phyloP scores from a whole-genome alignment of 495 filamentous ascomycete species.

The Xylaria palmicola region DNA sequence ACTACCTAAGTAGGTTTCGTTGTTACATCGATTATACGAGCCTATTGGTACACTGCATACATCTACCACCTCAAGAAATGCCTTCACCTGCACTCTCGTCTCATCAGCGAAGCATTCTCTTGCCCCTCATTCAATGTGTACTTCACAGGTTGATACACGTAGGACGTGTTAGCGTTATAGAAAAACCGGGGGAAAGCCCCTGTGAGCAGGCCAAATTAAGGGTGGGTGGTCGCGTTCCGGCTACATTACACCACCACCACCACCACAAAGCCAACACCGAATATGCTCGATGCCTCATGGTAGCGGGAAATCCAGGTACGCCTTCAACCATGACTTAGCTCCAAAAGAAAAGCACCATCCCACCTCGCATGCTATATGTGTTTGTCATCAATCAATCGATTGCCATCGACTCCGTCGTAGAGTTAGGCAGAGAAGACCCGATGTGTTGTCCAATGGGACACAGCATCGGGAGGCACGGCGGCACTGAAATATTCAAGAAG shows the following conservation, averaged over 20 bases:
- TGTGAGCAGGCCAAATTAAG: no score
- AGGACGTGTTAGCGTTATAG: neutral
- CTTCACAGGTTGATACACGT: conserved; percentile 5
- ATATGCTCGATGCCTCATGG: conserved; percentile 9
- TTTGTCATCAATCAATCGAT: conserved; percentile 20
- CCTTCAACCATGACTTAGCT: conserved; percentile 2
- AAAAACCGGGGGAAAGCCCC: neutral
- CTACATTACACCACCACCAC: neutral
- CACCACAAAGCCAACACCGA: conserved; percentile 9
- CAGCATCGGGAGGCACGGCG: conserved; percentile 25
- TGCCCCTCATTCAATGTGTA: neutral
- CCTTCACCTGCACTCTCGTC: neutral
- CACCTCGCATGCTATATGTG: conserved; percentile 5
- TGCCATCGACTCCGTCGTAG: conserved; percentile 23
- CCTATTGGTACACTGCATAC: conserved; percentile 13
- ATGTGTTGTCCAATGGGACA: conserved; percentile 19
- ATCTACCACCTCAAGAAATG: neutral
- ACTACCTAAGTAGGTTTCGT: neutral
- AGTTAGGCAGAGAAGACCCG: conserved; percentile 19
- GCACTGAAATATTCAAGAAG: conserved; percentile 31
- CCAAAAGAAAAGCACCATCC: conserved; percentile 5
- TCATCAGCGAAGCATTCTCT: neutral
- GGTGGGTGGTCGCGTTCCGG: neutral
- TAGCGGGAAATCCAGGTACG: conserved; percentile 10
- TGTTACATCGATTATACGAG: conserved; percentile 15